Base-by-base conservation (phyloP, 257 asterid genomes). In the Cinchona pubescens region DNA sequence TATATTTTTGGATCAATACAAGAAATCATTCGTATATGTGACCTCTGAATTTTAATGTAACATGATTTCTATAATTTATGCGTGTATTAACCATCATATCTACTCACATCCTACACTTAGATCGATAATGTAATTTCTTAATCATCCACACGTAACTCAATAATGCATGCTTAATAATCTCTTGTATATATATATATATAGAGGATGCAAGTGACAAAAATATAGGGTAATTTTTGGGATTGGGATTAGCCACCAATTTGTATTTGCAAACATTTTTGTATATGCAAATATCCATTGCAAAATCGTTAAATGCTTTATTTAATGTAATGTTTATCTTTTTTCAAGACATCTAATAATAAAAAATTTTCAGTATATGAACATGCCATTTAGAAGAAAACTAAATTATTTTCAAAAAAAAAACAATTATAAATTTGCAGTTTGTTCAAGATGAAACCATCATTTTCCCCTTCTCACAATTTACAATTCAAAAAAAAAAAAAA, bases 11-110 rank as follows among this genome's bases (percentile, higher is more conserved):
- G 74, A 76, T 40, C 49, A 55, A 32, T 37, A 67, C 59, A 55
- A 67, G 46, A 55, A 56, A 27, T 75, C 69, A 76, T 51, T 76
- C 80, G 80, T 68, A 75, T 68, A 75, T 46, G 79, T 42, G 58
- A 71, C 13, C 40, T 43, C 63, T 55, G 25, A 72, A 25, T 10
- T 23, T 14, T 56, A 1, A 21, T 23, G 23, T n/a, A 71, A 53
- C 11, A 32, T 11, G 19, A 32, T 71, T 21, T 15, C 34, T 71
- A 34, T 23, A 11, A 19, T 21, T 13, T 35, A 53, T 18, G 59
- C 25, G 55, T 58, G 30, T 23, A 69, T 75, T 67, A 76, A 67
- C 74, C 69, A 76, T 68, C 60, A 53, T 51, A 45, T 48, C 55
- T 0, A 23, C 27, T 43, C 19, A 19, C 45, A 37, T 60, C 73